Evolutionary conservation across 2,329 filamentous ascomycete species (phyloP), one percentile per base, ranked within the genome.

Genomic region (Paecilomyces niveus): DNA sequence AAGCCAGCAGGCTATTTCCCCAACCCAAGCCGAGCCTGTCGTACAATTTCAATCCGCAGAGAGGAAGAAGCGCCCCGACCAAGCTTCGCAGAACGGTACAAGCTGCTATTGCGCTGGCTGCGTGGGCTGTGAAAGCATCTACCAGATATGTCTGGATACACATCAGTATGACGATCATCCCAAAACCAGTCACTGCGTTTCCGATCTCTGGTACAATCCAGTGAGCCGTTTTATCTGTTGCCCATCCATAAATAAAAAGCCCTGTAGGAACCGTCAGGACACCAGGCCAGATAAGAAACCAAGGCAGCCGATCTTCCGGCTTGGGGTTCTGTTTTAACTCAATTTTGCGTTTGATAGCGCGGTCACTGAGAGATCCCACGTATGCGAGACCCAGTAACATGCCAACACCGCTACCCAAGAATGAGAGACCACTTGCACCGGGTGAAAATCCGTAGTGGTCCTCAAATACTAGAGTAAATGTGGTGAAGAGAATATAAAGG

Each of bases 61-160:
- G 71, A 0, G 85, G 85, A 1, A 87, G 78, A 0, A 81, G 75
- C n/a, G 83, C 83, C 0, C 80, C 83, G 0, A 78, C 76, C 59
- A 84, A 68, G 2, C 76, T 80, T 50, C 81, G 72, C 18, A 83
- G 70, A 9, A 84, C 76, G 0, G 80, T 78, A 15, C 78, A 78
- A 0, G 80, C 81, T 0, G 79, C 81, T 18, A 80, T 76, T 0
- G 80, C 78, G 59, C 66, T 71, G 0, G 77, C 77, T 0, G 77
- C 75, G 18, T 74, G 75, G 1, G 72, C 69, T 2, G 76, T 75
- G 59, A 76, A 79, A 0, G 72, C 68, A 58, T 86, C 83, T n/a
- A 86, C 78, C 4, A 86, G 76, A 64, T 87, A 87, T 18, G 81
- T 83, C 52, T 83, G 80, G 49, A 81, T 77, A 54, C 79, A 80